phyloP scores from a whole-genome alignment of 1,284 basidiomycete genomes.

The Boletus sp. region DNA sequence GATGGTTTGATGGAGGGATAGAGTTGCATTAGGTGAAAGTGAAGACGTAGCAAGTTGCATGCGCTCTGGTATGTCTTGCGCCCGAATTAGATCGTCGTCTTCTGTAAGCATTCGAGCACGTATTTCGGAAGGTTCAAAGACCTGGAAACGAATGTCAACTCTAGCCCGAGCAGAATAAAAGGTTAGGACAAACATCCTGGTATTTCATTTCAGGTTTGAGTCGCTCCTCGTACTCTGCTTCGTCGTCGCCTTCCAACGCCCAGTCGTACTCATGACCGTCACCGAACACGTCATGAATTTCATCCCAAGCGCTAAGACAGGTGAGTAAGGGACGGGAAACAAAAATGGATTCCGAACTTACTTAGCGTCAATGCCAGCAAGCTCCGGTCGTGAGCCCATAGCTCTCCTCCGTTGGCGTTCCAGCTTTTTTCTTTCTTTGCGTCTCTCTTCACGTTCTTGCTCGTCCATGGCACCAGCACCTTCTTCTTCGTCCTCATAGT shows the following conservation, averaged over 20 bases:
- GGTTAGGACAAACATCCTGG: conserved; percentile 68
- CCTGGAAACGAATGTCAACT: conserved; percentile 46
- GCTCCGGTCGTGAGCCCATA: conserved; percentile 65
- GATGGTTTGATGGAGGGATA: conserved; percentile 66
- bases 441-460: conserved; percentile 67
- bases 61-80: conserved; percentile 90
- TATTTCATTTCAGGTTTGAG: conserved; percentile 77
- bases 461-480: conserved; percentile 66
- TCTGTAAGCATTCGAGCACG: conserved; percentile 87
- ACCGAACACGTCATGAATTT: conserved; percentile 96
- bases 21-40: conserved; percentile 62
- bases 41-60: conserved; percentile 93
- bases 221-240: conserved; percentile 52
- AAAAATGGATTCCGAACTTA: conserved; percentile 39
- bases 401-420: conserved; percentile 64
- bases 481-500: conserved; percentile 86
- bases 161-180: conserved; percentile 3
- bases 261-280: conserved; percentile 96
- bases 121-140: conserved; percentile 98
- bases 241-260: conserved; percentile 82
- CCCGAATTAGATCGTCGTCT: conserved; percentile 91
- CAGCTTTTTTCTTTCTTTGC: conserved; percentile 60
- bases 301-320: conserved; percentile 82
- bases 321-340: conserved; percentile 18
- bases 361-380: conserved; percentile 85